A percentile compares a stretch with the other conserved stretches of the same genome.
These are phyloP conservation scores for Lumnitzera littorea DNA, from an alignment of 345 rosid species.

Conservation along the genomic window DNA sequence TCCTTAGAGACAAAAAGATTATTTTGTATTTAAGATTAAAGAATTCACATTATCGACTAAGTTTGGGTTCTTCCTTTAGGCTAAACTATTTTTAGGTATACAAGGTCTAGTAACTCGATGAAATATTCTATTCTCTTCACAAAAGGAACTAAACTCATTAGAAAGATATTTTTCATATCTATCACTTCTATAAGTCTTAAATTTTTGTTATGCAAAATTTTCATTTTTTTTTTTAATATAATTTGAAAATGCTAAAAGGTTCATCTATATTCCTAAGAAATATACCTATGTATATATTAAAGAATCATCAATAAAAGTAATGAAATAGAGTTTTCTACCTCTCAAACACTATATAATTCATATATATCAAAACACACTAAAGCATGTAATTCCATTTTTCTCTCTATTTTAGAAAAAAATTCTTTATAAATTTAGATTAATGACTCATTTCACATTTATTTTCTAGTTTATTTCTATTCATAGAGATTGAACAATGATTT, in stretches of 20 bases:
- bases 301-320: conserved; percentile 9
- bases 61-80: neutral
- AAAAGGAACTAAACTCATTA: neutral
- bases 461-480: neutral
- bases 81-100: neutral
- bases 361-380: conserved; percentile 1
- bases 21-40: neutral
- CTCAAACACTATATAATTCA: conserved; percentile 7
- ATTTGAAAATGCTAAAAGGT: neutral
- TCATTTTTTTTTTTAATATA: conserved; percentile 1
- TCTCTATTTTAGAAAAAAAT: conserved; percentile 1
- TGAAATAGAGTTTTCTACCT: conserved; percentile 6
- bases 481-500: too few relatives aligned
- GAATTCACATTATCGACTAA: conserved; percentile 5
- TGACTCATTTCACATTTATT: conserved; percentile 1
- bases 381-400: neutral
- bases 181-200: conserved; percentile 1
- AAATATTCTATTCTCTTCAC: neutral
- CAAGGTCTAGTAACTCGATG: neutral
- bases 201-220: neutral
- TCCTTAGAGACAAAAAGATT: conserved; percentile 5
- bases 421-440: neutral
- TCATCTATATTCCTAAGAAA: conserved; percentile 2
- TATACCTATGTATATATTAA: neutral
- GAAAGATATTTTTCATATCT: conserved; percentile 4